Conservation (phyloP, 2,329 filamentous ascomycete species). For the Fusarium nygamai region DNA sequence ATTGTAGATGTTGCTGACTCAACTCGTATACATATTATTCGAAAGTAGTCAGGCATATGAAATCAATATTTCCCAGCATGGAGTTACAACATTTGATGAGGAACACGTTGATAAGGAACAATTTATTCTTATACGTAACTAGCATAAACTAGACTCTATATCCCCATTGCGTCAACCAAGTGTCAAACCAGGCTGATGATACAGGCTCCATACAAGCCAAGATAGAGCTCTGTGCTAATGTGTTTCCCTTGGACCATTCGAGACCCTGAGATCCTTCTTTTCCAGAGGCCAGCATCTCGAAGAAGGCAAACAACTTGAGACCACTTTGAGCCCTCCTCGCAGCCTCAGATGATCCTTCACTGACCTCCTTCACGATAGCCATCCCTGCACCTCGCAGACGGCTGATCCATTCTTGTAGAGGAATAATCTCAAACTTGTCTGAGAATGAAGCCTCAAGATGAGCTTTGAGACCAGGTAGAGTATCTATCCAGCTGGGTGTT, state of each 20-base stretch:
- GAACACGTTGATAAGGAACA: background rate
- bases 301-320: background rate
- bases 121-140: accelerated
- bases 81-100: accelerated
- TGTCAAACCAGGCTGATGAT: background rate
- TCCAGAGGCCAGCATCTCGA: background rate
- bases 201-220: background rate
- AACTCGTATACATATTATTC: accelerated
- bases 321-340: background rate
- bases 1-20: background rate
- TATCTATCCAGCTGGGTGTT: background rate
- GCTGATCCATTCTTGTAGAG: background rate
- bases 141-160: background rate
- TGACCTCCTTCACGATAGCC: background rate
- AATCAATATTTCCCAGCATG: background rate
- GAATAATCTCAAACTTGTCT: background rate
- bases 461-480: background rate
- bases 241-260: background rate
- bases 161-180: background rate
- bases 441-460: background rate
- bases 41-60: background rate
- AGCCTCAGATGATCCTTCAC: background rate
- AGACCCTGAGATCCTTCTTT: background rate
- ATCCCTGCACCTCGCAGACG: background rate
- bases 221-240: background rate